phyloP scores from a whole-genome alignment of 179 eudicot genomes.

The Pouteria campechiana region DNA sequence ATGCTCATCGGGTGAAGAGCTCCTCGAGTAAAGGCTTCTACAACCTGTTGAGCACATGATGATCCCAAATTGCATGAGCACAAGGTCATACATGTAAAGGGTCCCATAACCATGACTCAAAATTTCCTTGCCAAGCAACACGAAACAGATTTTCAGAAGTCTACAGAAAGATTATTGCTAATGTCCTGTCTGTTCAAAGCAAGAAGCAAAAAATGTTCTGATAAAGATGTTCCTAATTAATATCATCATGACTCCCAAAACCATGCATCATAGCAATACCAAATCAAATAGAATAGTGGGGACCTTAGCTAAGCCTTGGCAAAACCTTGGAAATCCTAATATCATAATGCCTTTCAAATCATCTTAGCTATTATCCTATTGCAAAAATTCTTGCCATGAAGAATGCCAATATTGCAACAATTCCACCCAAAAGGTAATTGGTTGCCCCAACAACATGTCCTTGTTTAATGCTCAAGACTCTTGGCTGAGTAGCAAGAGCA shows the following conservation, averaged over 20 bases:
- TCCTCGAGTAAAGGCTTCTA: conserved; percentile 4
- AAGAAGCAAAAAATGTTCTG: too few species aligned
- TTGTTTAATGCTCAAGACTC: conserved; percentile 2
- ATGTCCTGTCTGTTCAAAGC: too few species aligned
- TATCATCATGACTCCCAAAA: conserved; percentile 4
- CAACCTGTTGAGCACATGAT: conserved; percentile 2
- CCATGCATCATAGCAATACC: conserved; percentile 8
- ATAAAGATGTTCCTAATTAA: too few species aligned
- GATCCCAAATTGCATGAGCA: conserved; percentile 6
- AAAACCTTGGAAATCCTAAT: conserved; percentile 8
- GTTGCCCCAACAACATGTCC: conserved; percentile 3
- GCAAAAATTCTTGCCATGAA: conserved; percentile 1
- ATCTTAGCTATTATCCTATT: conserved; percentile 12
- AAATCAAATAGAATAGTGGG: conserved; percentile 15
- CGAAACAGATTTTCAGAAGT: too few species aligned
- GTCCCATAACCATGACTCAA: conserved; percentile 7
- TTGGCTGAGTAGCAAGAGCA: not conserved
- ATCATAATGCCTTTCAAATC: conserved; percentile 7
- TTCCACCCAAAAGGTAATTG: conserved; percentile 4
- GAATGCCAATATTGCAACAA: conserved; percentile 3
- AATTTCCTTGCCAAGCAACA: conserved; percentile 8
- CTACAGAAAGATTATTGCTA: too few species aligned
- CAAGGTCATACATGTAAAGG: conserved; percentile 2
- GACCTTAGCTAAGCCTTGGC: conserved; percentile 4
- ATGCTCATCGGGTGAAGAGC: too few species aligned